Conservation (phyloP, 345 rosid genomes). For the Reutealis trisperma region DNA sequence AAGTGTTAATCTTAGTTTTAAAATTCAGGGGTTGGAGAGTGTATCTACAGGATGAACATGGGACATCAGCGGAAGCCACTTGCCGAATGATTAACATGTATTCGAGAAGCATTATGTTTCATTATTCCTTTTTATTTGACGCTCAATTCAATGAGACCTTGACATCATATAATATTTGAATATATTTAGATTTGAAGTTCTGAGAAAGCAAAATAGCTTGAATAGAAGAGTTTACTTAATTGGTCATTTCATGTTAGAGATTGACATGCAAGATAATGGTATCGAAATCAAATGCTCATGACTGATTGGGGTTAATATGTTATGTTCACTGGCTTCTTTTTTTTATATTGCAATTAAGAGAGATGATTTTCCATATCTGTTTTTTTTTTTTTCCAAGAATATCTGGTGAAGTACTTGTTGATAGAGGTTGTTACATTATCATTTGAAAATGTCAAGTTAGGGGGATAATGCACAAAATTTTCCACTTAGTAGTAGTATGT, state of each 20-base stretch:
- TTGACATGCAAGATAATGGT: not conserved
- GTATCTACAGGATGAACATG: conserved; percentile 85
- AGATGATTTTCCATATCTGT: not conserved
- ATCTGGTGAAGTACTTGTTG: not conserved
- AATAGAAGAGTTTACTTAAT: not conserved
- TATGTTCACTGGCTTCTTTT: no score
- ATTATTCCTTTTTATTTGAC: not conserved
- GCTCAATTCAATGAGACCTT: no score
- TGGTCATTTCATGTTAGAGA: not conserved
- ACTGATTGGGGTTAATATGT: not conserved
- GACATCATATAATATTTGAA: not conserved
- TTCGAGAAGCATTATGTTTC: not conserved
- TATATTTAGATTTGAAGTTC: not conserved
- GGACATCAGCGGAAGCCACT: conserved; percentile 71
- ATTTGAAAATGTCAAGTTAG: not conserved
- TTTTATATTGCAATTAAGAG: not conserved
- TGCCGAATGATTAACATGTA: conserved; percentile 72
- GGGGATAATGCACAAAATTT: not conserved
- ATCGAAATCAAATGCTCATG: not conserved
- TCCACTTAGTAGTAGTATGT: not conserved
- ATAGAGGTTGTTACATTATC: not conserved
- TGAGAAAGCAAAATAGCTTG: not conserved
- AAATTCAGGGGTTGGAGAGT: conserved; percentile 82
- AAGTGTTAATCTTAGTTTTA: conserved; percentile 12
- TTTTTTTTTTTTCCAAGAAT: no score